These are phyloP conservation scores for Metarhizium brunneum DNA, from an alignment of 2,329 filamentous ascomycete species.

Conservation along the genomic window DNA sequence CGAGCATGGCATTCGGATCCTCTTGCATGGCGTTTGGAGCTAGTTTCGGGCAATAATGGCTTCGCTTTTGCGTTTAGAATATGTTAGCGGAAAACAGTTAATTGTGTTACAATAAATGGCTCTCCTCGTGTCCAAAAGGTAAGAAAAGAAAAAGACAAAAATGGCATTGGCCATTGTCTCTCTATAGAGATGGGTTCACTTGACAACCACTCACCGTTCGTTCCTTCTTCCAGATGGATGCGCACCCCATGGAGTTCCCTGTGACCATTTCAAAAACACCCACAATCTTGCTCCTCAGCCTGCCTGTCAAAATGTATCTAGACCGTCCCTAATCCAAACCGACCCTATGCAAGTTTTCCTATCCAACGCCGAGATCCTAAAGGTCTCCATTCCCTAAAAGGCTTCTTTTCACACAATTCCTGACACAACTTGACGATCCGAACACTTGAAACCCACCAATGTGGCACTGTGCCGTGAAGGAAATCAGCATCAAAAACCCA, in stretches of 20 bases:
- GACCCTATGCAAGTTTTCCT: neutral
- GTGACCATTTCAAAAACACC: neutral
- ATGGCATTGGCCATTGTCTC: neutral
- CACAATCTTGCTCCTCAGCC: neutral
- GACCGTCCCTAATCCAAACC: neutral
- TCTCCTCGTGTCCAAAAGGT: neutral
- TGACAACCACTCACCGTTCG: neutral
- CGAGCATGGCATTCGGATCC: constrained; percentile 5
- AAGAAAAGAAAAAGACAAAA: neutral
- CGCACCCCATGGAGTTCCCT: neutral
- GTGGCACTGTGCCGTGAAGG: no score
- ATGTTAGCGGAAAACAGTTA: neutral
- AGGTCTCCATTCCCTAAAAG: neutral
- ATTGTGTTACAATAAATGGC: neutral
- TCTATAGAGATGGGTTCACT: neutral
- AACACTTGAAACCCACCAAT: neutral
- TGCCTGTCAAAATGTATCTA: neutral
- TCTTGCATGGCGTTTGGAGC: constrained; percentile 14
- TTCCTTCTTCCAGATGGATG: neutral
- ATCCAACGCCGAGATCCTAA: neutral
- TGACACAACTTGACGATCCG: neutral
- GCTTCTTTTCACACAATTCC: neutral
- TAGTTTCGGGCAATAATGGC: neutral
- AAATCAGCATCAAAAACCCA: neutral
- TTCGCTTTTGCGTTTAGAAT: neutral